These are phyloP conservation scores for Aspergillus terreus DNA, from an alignment of 2,329 filamentous ascomycete species.

Conservation along the genomic window DNA sequence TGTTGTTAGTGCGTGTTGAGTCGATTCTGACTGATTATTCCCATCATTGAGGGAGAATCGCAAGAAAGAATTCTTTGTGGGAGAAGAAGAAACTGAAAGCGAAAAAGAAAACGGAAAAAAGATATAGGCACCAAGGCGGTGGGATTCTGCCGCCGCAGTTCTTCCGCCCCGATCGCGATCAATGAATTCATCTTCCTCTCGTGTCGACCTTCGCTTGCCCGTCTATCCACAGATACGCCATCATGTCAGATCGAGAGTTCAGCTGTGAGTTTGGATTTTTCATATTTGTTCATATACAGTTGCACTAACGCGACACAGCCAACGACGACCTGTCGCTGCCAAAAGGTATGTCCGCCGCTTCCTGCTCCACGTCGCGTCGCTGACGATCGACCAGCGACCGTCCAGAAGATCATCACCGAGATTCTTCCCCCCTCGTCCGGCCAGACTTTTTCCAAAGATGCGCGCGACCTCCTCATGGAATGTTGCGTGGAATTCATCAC, in stretches of 20 bases:
- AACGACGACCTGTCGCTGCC: slow-evolving; percentile 59
- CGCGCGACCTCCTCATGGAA: slow-evolving; percentile 91
- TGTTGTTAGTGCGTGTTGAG: slow-evolving; percentile 10
- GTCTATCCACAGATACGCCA: slow-evolving; percentile 4
- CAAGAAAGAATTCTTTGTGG: neutral
- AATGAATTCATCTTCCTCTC: neutral
- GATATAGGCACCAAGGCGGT: slow-evolving; percentile 6
- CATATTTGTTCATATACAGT: slow-evolving; percentile 8
- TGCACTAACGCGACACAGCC: slow-evolving; percentile 35
- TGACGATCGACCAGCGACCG: slow-evolving; percentile 50
- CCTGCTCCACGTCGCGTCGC: neutral
- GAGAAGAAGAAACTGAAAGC: slow-evolving; percentile 7
- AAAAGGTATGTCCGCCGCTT: slow-evolving; percentile 44
- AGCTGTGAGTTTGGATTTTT: slow-evolving; percentile 37
- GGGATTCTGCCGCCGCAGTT: slow-evolving; percentile 5
- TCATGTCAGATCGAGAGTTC: slow-evolving; percentile 56
- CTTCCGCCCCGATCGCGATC: slow-evolving; percentile 5
- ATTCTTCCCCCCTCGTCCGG: slow-evolving; percentile 76
- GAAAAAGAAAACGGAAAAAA: neutral
- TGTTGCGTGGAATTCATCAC: slow-evolving; percentile 99
- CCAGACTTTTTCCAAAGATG: slow-evolving; percentile 89
- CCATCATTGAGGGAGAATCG: neutral
- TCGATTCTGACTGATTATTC: no score
- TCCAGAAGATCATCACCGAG: slow-evolving; percentile 85
- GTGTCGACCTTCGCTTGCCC: neutral